Percentiles rank a stretch among this genome's conserved stretches.
Evolutionary conservation across 176 grass and related monocot genomes (phyloP).

Genomic region (Oryza coarctata): DNA sequence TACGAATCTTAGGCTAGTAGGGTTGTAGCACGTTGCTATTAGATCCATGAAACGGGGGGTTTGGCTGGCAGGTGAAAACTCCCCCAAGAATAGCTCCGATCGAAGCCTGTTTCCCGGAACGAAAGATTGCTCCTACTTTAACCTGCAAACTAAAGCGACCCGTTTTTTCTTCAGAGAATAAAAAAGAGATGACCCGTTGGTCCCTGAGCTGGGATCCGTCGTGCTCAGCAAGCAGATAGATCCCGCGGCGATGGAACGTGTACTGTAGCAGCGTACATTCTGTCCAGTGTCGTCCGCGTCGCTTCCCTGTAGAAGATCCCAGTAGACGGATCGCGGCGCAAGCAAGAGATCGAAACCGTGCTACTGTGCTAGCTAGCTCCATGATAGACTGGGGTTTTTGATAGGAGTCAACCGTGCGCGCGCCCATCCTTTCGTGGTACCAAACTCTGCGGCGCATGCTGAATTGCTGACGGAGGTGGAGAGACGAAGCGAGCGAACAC

Average conservation of each 20-base stretch:
- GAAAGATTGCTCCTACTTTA: slow-evolving; percentile 43
- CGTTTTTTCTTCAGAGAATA: neutral
- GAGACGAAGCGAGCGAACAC: neutral
- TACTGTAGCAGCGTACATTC: neutral
- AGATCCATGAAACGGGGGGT: slow-evolving; percentile 73
- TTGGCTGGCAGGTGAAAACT: slow-evolving; percentile 39
- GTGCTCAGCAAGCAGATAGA: neutral
- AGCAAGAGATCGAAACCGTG: neutral
- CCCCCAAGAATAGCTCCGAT: slow-evolving; percentile 51
- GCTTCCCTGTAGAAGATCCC: slow-evolving; percentile 31
- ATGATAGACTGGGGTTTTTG: neutral
- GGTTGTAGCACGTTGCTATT: slow-evolving; percentile 9
- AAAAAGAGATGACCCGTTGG: neutral
- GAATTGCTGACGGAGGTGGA: neutral
- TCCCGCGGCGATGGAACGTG: neutral
- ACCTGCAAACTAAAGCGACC: neutral
- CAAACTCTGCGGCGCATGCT: neutral
- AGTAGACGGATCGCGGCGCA: neutral
- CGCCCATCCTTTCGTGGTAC: neutral
- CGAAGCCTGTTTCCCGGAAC: slow-evolving; percentile 53
- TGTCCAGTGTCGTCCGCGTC: slow-evolving; percentile 22
- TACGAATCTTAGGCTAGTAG: neutral
- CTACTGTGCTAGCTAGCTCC: slow-evolving; percentile 10
- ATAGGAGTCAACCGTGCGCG: slow-evolving; percentile 17
- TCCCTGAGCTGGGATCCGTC: neutral